These are phyloP conservation scores for Aspergillus neotritici DNA, from an alignment of 2,329 filamentous ascomycete genomes.

Conservation along the genomic window DNA sequence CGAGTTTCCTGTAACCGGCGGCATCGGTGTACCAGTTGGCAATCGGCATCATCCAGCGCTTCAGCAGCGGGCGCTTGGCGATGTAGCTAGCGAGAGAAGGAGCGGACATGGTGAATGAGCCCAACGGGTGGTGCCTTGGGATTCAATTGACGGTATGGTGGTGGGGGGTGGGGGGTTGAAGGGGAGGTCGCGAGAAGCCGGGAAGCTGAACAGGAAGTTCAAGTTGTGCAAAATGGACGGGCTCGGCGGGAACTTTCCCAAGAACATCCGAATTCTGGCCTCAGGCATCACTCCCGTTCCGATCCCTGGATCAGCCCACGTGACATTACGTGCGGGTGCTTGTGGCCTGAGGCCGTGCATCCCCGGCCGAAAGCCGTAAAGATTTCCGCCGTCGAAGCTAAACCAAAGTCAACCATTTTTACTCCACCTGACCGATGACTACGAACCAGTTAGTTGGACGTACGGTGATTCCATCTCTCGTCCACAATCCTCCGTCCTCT, in stretches of 20 bases:
- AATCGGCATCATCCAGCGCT: slow-evolving; percentile 70
- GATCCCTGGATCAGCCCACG: too few species aligned
- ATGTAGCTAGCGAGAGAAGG: slow-evolving; percentile 70
- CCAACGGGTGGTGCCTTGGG: slow-evolving; percentile 12
- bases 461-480: slow-evolving; percentile 9
- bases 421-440: slow-evolving; percentile 21
- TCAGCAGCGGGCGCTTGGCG: slow-evolving; percentile 78
- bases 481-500: slow-evolving; percentile 12
- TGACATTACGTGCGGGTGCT: background rate
- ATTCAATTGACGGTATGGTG: slow-evolving; percentile 26
- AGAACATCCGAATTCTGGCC: slow-evolving; percentile 22
- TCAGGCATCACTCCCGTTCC: slow-evolving; percentile 10
- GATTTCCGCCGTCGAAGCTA: background rate
- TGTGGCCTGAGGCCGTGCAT: slow-evolving; percentile 14
- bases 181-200: slow-evolving; percentile 18
- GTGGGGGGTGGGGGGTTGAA: slow-evolving; percentile 23
- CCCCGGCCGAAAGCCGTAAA: too few species aligned
- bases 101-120: slow-evolving; percentile 57
- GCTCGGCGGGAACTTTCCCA: slow-evolving; percentile 26
- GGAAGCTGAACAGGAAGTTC: slow-evolving; percentile 32
- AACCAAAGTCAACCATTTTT: background rate
- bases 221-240: slow-evolving; percentile 37
- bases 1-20: slow-evolving; percentile 87
- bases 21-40: slow-evolving; percentile 85
- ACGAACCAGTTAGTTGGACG: too few species aligned